These are phyloP conservation scores for Pichia sporocuriosa DNA, from an alignment of 805 yeast species.

Conservation along the genomic window DNA sequence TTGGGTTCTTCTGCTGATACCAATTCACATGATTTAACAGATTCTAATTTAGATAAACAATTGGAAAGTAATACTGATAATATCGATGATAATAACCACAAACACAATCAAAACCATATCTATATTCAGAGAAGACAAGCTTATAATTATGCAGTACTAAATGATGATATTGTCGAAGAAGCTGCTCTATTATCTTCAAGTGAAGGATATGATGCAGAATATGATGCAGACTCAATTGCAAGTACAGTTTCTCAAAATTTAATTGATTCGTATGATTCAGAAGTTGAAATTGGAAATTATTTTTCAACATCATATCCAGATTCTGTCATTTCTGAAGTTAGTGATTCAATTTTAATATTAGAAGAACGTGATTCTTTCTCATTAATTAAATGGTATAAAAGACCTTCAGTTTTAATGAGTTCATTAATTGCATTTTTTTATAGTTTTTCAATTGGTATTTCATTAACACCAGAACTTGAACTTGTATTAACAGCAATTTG, in stretches of 20 bases:
- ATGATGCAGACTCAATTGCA: slow-evolving; percentile 6
- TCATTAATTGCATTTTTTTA: slow-evolving; percentile 36
- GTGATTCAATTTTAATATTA: slow-evolving; percentile 11
- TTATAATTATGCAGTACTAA: slow-evolving; percentile 9
- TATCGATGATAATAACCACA: neutral
- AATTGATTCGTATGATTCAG: too few relatives aligned
- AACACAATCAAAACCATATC: neutral
- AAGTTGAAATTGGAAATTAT: slow-evolving; percentile 23
- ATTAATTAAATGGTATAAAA: slow-evolving; percentile 41
- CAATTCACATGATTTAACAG: neutral
- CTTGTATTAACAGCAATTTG: slow-evolving; percentile 36
- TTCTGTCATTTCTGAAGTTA: slow-evolving; percentile 5
- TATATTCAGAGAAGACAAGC: slow-evolving; percentile 3
- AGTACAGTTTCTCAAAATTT: too few relatives aligned
- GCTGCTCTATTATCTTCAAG: slow-evolving; percentile 27
- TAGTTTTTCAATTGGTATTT: slow-evolving; percentile 36
- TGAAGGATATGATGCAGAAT: slow-evolving; percentile 22
- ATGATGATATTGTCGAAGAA: slow-evolving; percentile 35
- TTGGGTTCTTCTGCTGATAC: slow-evolving; percentile 12
- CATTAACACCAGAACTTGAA: slow-evolving; percentile 33
- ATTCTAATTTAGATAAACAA: too few relatives aligned
- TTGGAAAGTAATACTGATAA: too few relatives aligned
- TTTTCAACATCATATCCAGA: neutral
- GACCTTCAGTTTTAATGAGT: slow-evolving; percentile 52
- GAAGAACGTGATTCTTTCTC: slow-evolving; percentile 12